phyloP scores from a whole-genome alignment of 139 green algal genomes.

The Mychonastes homosphaera region DNA sequence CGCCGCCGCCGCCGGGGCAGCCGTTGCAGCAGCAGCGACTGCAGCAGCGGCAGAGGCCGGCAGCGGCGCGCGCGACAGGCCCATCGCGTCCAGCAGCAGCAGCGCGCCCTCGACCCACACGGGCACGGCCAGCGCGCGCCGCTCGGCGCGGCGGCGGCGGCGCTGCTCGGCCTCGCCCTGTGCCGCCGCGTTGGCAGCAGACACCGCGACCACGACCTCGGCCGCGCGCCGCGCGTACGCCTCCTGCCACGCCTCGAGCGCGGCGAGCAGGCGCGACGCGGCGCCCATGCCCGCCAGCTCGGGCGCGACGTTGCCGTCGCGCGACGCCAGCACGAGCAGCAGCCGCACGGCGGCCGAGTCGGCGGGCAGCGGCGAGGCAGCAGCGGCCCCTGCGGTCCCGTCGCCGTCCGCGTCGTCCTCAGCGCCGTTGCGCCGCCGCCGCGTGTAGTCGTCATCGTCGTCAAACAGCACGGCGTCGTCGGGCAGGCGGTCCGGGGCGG shows the following conservation, averaged over 20 bases:
- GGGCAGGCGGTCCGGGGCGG: constrained; percentile 6
- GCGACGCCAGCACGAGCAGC: constrained; percentile 58
- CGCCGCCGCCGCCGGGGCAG: not conserved
- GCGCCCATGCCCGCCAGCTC: constrained; percentile 31
- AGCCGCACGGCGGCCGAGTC: constrained; percentile 45
- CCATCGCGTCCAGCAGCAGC: constrained; percentile 59
- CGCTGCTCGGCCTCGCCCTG: not conserved
- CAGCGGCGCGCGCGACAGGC: constrained; percentile 23
- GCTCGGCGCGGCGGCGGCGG: not conserved
- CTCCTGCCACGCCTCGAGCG: constrained; percentile 53
- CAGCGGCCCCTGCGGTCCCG: no score
- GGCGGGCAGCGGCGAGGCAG: no score
- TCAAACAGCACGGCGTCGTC: no score
- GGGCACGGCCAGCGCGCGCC: constrained; percentile 34
- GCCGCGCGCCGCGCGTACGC: constrained; percentile 23
- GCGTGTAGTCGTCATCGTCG: no score
- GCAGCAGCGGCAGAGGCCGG: constrained; percentile 1
- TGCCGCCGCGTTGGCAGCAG: not conserved
- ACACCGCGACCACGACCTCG: constrained; percentile 1
- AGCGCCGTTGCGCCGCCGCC: no score
- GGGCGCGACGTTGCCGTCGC: constrained; percentile 33
- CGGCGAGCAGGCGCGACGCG: constrained; percentile 22
- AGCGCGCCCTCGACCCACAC: constrained; percentile 72
- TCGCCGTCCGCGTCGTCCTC: no score
- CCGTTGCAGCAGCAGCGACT: not conserved